Conservation (phyloP, 495 filamentous ascomycete species). For the Trichoderma reesei region DNA sequence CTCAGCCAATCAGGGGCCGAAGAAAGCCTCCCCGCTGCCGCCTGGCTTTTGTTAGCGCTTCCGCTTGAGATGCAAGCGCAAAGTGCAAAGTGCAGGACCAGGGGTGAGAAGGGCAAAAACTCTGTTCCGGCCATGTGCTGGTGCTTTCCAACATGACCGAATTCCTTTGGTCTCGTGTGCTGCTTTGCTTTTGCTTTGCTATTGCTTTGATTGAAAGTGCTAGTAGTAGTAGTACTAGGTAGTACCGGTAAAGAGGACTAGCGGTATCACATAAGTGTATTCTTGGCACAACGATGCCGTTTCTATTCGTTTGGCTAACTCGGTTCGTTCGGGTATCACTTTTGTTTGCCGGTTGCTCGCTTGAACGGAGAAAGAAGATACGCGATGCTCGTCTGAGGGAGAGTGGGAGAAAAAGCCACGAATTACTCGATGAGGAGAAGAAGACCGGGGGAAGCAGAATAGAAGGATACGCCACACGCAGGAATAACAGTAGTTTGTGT, state of each 20-base stretch:
- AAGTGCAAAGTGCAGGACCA: too few relatives aligned
- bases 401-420: neutral
- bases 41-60: neutral
- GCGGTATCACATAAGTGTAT: neutral
- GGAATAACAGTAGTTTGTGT: too few relatives aligned
- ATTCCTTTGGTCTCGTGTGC: too few relatives aligned
- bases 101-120: too few relatives aligned
- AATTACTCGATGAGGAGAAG: neutral
- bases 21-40: neutral
- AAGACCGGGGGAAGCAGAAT: neutral
- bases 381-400: too few relatives aligned
- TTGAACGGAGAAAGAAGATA: neutral
- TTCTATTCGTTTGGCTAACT: neutral
- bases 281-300: neutral
- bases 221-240: neutral
- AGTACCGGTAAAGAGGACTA: too few relatives aligned
- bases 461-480: neutral
- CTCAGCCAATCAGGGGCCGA: neutral
- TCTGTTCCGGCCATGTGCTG: too few relatives aligned
- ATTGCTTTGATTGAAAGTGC: neutral
- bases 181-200: neutral
- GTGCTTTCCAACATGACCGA: too few relatives aligned
- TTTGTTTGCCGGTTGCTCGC: neutral
- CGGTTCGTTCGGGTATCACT: neutral
- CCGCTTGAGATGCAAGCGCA: neutral